Evolutionary conservation across 768 basidiomycete genomes (phyloP).

Genomic region (Suillus occidentalis): DNA sequence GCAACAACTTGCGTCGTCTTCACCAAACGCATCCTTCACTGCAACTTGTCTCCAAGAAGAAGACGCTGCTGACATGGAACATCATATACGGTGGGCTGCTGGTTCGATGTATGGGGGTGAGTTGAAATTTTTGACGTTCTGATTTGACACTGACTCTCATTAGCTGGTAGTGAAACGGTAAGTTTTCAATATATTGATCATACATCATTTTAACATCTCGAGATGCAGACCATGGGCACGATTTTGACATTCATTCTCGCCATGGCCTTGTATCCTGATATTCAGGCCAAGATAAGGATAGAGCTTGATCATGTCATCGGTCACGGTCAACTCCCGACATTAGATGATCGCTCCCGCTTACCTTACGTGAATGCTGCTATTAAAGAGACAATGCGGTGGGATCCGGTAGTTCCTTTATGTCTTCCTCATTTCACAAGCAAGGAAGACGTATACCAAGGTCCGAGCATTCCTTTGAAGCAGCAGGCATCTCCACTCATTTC

Average conservation of each 20-base stretch:
- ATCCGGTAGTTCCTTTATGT: conserved; percentile 11
- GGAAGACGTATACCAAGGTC: conserved; percentile 14
- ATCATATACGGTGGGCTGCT: conserved; percentile 9
- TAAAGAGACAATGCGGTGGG: conserved; percentile 46
- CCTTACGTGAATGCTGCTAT: conserved; percentile 48
- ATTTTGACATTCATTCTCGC: conserved; percentile 8
- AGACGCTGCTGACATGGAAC: neutral
- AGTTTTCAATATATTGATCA: neutral
- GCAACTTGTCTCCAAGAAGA: conserved; percentile 2
- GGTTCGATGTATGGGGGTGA: conserved; percentile 12
- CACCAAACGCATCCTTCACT: conserved; percentile 1
- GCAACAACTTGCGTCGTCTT: neutral
- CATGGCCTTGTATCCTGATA: conserved; percentile 6
- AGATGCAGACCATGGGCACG: conserved; percentile 5
- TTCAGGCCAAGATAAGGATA: neutral
- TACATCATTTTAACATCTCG: neutral
- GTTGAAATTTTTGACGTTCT: neutral
- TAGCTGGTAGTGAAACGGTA: conserved; percentile 7
- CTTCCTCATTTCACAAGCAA: conserved; percentile 16
- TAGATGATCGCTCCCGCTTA: conserved; percentile 31
- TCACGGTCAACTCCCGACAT: conserved; percentile 34
- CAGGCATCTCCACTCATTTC: neutral
- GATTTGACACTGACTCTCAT: neutral
- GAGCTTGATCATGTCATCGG: conserved; percentile 38
- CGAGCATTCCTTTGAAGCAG: neutral